Percentiles rank a stretch among this genome's conserved stretches.
These are phyloP conservation scores for Pythium insidiosum DNA, from an alignment of 352 stramenopile species.

Conservation along the genomic window DNA sequence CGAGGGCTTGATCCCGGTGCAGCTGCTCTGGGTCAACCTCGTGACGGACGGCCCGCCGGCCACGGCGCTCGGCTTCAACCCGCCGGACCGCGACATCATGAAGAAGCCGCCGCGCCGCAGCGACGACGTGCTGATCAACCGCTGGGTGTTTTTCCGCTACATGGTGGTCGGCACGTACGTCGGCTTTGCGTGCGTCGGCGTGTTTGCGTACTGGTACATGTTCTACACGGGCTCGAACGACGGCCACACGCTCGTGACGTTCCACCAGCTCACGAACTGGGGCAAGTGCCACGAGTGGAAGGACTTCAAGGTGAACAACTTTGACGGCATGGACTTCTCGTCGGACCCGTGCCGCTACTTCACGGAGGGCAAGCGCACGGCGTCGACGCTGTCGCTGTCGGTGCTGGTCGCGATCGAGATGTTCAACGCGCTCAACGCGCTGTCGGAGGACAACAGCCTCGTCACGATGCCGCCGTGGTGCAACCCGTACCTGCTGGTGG, in stretches of 20 bases:
- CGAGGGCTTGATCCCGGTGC: slow-evolving; percentile 96
- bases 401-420: slow-evolving; percentile 94
- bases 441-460: slow-evolving; percentile 89
- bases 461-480: slow-evolving; percentile 90
- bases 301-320: slow-evolving; percentile 90
- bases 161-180: slow-evolving; percentile 94
- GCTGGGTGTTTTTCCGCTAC: slow-evolving; percentile 97
- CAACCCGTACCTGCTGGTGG: slow-evolving; percentile 92
- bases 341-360: slow-evolving; percentile 90
- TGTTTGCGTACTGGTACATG: slow-evolving; percentile 94
- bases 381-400: slow-evolving; percentile 90
- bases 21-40: slow-evolving; percentile 99
- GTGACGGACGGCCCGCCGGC: slow-evolving; percentile 98
- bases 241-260: slow-evolving; percentile 88
- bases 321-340: slow-evolving; percentile 86
- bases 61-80: slow-evolving; percentile 98
- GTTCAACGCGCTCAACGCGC: slow-evolving; percentile 93
- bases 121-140: slow-evolving; percentile 97
- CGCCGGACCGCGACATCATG: slow-evolving; percentile 97
- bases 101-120: slow-evolving; percentile 90
- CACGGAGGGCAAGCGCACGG: slow-evolving; percentile 87
- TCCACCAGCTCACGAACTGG: slow-evolving; percentile 86
- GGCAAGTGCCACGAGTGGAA: slow-evolving; percentile 87
- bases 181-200: slow-evolving; percentile 85
- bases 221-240: slow-evolving; percentile 88